Percentiles rank a stretch among this genome's conserved stretches.
Conservation (phyloP, 2,329 filamentous ascomycete genomes). For the Microascus cirrosus region DNA sequence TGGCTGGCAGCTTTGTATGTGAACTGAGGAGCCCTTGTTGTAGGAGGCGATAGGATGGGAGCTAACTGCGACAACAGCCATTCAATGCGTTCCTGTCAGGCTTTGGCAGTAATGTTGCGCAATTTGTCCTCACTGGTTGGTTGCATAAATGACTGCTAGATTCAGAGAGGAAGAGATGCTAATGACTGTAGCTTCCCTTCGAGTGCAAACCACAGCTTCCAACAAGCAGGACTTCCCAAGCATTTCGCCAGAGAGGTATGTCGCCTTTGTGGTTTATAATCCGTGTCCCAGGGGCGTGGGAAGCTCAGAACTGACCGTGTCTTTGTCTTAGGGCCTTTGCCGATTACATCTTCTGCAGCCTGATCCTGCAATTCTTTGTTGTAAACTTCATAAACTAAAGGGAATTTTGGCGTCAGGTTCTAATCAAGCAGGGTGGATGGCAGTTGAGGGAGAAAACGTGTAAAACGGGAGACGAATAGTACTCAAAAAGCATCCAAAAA, state of each 20-base stretch:
- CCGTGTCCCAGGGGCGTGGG: neutral
- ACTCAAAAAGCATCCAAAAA: slow-evolving; percentile 7
- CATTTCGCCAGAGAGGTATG: slow-evolving; percentile 71
- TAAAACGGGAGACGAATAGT: slow-evolving; percentile 3
- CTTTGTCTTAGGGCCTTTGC: slow-evolving; percentile 65
- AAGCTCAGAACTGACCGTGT: neutral
- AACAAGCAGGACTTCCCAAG: slow-evolving; percentile 69
- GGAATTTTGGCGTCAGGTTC: neutral
- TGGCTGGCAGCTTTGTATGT: slow-evolving; percentile 90
- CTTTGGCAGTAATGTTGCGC: slow-evolving; percentile 87
- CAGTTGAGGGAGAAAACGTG: neutral
- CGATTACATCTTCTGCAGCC: slow-evolving; percentile 87
- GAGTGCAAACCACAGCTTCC: slow-evolving; percentile 82
- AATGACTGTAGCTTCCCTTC: slow-evolving; percentile 47
- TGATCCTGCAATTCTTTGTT: slow-evolving; percentile 97
- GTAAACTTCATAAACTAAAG: slow-evolving; percentile 95
- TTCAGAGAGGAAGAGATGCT: neutral
- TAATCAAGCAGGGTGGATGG: neutral
- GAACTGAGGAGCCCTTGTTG: neutral
- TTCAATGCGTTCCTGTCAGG: slow-evolving; percentile 98
- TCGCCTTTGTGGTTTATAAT: neutral
- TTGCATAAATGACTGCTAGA: neutral
- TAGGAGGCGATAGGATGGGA: neutral
- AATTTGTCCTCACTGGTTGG: slow-evolving; percentile 87
- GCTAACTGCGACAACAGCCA: slow-evolving; percentile 48